phyloP scores from a whole-genome alignment of 352 stramenopile genomes.

The Pythium dissimile region DNA sequence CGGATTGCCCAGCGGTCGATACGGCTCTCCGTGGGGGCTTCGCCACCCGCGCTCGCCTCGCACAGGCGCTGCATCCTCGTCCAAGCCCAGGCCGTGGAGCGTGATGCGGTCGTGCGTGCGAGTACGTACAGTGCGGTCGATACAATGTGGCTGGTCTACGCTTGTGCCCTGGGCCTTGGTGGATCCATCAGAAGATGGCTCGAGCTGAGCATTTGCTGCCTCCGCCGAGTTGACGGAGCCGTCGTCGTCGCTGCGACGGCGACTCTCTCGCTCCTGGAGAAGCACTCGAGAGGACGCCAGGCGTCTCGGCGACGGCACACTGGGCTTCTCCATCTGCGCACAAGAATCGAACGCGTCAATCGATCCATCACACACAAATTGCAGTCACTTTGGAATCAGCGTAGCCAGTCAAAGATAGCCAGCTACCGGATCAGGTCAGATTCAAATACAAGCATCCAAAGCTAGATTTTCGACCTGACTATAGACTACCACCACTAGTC shows the following conservation, averaged over 20 bases:
- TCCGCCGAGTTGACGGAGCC: neutral
- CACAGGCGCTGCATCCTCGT: neutral
- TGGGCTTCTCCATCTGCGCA: neutral
- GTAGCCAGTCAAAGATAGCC: too few species aligned
- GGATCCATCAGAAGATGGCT: neutral
- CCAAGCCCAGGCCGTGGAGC: conserved; percentile 13
- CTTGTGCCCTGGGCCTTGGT: neutral
- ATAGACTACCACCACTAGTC: too few species aligned
- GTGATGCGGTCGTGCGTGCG: conserved; percentile 58
- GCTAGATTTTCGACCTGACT: too few species aligned
- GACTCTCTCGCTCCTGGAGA: neutral
- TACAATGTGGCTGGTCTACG: neutral
- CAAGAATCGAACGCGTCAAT: too few species aligned
- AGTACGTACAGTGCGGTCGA: conserved; percentile 48
- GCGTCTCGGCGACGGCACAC: neutral
- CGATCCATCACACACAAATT: too few species aligned
- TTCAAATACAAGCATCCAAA: too few species aligned
- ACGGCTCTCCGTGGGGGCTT: conserved; percentile 67
- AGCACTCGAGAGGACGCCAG: neutral
- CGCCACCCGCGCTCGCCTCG: conserved; percentile 50
- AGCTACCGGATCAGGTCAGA: too few species aligned
- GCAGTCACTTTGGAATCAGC: too few species aligned
- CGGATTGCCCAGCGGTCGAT: conserved; percentile 60
- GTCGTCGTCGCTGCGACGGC: neutral
- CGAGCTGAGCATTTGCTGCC: neutral